A percentile compares a stretch with the other conserved stretches of the same genome.
Evolutionary conservation across 495 filamentous ascomycete species (phyloP).

Genomic region (Zalerion maritima): DNA sequence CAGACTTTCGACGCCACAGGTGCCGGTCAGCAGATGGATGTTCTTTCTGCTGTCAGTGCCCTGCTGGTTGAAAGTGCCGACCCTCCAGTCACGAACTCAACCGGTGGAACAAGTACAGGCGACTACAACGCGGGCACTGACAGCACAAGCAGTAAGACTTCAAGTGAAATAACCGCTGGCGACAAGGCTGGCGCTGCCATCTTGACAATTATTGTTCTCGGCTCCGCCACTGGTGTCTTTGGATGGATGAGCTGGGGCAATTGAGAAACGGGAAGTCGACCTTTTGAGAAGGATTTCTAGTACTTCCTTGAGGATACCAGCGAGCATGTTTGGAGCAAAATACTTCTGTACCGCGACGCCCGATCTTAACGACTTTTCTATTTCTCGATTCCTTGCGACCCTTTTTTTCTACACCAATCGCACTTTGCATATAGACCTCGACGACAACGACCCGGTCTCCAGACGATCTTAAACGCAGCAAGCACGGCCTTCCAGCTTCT

Average conservation of each 20-base stretch:
- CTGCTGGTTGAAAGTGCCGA: constrained; percentile 25
- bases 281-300: too few species aligned
- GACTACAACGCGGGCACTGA: constrained; percentile 43
- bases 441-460: too few species aligned
- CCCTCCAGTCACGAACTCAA: constrained; percentile 38
- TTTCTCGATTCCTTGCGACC: too few species aligned
- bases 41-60: constrained; percentile 47
- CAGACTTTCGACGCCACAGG: constrained; percentile 45
- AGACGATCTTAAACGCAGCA: too few species aligned
- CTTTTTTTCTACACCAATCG: too few species aligned
- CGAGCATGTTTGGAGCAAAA: too few species aligned
- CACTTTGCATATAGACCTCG: too few species aligned
- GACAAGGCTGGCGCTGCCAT: constrained; percentile 47
- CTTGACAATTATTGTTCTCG: constrained; percentile 32
- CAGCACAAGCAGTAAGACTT: constrained; percentile 7
- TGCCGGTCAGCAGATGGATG: constrained; percentile 58
- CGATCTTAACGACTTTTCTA: too few species aligned
- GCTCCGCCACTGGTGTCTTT: constrained; percentile 11
- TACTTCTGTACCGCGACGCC: too few species aligned
- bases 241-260: constrained; percentile 19
- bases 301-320: too few species aligned
- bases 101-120: constrained; percentile 51
- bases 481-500: too few species aligned
- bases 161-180: constrained; percentile 23
- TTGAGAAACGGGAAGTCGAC: too few species aligned